A percentile compares a stretch with the other conserved stretches of the same genome.
phyloP scores from a whole-genome alignment of 768 basidiomycete species.

The Podaxis sp. region DNA sequence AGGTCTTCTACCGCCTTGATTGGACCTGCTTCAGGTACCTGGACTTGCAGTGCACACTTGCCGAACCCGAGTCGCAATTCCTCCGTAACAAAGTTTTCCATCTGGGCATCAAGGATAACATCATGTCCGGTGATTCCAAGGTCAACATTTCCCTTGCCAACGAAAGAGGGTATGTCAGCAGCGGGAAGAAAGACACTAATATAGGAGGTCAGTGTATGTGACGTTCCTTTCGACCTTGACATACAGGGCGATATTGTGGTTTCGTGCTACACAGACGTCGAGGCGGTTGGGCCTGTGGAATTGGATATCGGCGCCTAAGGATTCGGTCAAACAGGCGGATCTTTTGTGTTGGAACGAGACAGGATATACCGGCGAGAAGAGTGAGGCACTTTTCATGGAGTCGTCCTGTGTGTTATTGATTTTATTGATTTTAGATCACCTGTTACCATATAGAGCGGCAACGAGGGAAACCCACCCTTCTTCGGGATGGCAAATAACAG shows the following conservation, averaged over 20 bases:
- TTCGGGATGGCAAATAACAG: constrained; percentile 96
- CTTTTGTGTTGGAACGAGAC: neutral
- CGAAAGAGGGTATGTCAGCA: constrained; percentile 96
- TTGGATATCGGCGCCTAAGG: constrained; percentile 89
- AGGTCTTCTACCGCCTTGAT: constrained; percentile 77
- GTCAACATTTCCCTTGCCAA: constrained; percentile 95
- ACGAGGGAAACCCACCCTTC: constrained; percentile 63
- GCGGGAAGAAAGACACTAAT: constrained; percentile 94
- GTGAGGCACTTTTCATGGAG: constrained; percentile 89
- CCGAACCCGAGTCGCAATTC: constrained; percentile 87
- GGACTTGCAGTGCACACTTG: constrained; percentile 86
- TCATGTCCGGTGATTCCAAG: constrained; percentile 98
- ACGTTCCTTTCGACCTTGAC: constrained; percentile 24
- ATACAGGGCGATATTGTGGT: constrained; percentile 92
- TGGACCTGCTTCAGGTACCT: constrained; percentile 77
- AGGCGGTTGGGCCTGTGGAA: constrained; percentile 85
- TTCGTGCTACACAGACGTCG: constrained; percentile 91
- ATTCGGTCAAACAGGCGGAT: neutral
- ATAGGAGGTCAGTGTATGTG: neutral
- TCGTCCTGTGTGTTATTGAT: constrained; percentile 51
- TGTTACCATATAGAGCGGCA: constrained; percentile 4
- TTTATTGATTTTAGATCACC: neutral
- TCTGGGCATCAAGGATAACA: constrained; percentile 88
- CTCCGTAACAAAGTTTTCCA: constrained; percentile 77
- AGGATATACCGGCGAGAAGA: constrained; percentile 70